A percentile compares a stretch with the other conserved stretches of the same genome.
Conservation (phyloP, 805 yeast genomes). For the Deakozyma indianensis region DNA sequence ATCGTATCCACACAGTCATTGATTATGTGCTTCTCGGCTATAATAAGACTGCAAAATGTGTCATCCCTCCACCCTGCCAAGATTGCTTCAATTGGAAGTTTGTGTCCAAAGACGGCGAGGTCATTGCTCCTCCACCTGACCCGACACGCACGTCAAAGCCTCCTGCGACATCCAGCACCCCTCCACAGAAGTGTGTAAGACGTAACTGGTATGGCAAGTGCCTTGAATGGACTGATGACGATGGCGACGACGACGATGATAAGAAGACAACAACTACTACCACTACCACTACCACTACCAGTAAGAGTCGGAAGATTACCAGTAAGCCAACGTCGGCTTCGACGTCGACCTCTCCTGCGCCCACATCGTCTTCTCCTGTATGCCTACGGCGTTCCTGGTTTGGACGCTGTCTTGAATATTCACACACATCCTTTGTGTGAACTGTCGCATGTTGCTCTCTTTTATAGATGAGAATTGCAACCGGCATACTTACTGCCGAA, state of each 20-base stretch:
- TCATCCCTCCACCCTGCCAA: constrained; percentile 64
- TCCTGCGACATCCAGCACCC: constrained; percentile 11
- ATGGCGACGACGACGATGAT: constrained; percentile 10
- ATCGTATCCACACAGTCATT: constrained; percentile 80
- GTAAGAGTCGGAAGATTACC: too few species aligned
- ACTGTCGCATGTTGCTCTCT: neutral
- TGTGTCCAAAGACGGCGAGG: constrained; percentile 19
- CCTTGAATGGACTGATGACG: constrained; percentile 20
- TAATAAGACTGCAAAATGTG: constrained; percentile 65
- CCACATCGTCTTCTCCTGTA: neutral
- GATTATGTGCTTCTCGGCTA: constrained; percentile 61
- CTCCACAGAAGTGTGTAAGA: constrained; percentile 34
- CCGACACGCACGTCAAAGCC: constrained; percentile 7
- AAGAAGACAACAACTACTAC: neutral
- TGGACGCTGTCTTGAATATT: neutral
- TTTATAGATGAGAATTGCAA: neutral
- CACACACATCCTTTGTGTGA: neutral
- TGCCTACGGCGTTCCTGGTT: neutral
- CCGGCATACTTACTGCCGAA: too few species aligned
- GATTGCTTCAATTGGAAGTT: constrained; percentile 88
- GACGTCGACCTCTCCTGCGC: neutral
- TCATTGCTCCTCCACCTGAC: constrained; percentile 4
- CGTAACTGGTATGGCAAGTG: constrained; percentile 62
- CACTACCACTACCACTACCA: neutral
- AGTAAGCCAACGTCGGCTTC: too few species aligned